These are phyloP conservation scores for Rhododendron simsii DNA, from an alignment of 148 eudicot species.

Conservation along the genomic window DNA sequence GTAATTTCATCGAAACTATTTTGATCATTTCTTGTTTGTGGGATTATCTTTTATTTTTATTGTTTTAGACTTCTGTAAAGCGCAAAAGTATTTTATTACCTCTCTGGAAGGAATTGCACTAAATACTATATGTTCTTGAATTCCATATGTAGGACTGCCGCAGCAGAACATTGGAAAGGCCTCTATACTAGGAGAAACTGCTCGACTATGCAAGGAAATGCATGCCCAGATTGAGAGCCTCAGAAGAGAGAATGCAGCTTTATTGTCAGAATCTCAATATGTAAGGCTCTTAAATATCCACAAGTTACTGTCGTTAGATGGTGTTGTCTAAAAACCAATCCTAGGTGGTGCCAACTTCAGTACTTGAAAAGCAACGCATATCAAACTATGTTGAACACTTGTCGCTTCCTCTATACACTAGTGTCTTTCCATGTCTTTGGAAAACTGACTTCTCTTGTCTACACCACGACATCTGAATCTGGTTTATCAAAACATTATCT, in stretches of 20 bases:
- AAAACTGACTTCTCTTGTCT: not conserved
- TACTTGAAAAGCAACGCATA: not conserved
- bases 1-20: slow-evolving; percentile 29
- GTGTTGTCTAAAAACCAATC: not conserved
- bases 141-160: slow-evolving; percentile 43
- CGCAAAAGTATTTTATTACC: not conserved
- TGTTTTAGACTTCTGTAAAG: not conserved
- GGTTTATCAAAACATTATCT: not conserved
- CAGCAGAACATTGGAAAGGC: slow-evolving; percentile 75
- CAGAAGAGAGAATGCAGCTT: slow-evolving; percentile 57
- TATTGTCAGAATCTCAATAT: slow-evolving; percentile 75
- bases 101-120: not conserved
- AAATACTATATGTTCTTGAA: not conserved
- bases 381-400: not conserved
- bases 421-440: not conserved
- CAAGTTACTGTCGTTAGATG: not conserved
- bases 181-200: slow-evolving; percentile 53
- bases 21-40: not conserved
- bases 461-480: not conserved
- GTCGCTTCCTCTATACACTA: not conserved
- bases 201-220: slow-evolving; percentile 52
- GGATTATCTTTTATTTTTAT: no score
- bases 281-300: slow-evolving; percentile 36
- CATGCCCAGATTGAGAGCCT: slow-evolving; percentile 53
- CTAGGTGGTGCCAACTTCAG: not conserved